Percentiles rank a stretch among this genome's conserved stretches.
phyloP scores from a whole-genome alignment of 2,329 filamentous ascomycete species.

The Botrytis deweyae region DNA sequence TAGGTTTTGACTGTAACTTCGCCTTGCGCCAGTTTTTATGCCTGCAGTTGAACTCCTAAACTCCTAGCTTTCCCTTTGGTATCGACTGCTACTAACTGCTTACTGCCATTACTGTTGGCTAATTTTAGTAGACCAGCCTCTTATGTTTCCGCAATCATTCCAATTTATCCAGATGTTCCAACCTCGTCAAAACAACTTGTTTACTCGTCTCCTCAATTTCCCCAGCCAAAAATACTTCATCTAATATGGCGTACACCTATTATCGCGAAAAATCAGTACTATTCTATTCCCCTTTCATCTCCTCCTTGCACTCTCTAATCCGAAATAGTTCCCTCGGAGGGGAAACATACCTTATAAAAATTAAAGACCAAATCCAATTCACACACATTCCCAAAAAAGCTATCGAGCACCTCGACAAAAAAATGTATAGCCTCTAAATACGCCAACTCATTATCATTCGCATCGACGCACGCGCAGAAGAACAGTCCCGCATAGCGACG shows the following conservation, averaged over 20 bases:
- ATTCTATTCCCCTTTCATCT: background rate
- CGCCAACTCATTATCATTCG: slow-evolving; percentile 96
- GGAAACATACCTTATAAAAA: slow-evolving; percentile 62
- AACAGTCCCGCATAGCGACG: slow-evolving; percentile 96
- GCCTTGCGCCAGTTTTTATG: background rate
- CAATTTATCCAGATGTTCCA: slow-evolving; percentile 95
- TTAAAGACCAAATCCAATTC: slow-evolving; percentile 89
- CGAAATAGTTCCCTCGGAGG: background rate
- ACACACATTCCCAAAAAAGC: slow-evolving; percentile 98
- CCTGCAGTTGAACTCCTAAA: slow-evolving; percentile 6
- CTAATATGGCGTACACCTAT: slow-evolving; percentile 92
- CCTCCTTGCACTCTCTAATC: background rate
- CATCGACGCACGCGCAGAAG: slow-evolving; percentile 99
- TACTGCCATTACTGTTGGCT: slow-evolving; percentile 1
- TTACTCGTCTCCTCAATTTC: slow-evolving; percentile 99
- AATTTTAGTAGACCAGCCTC: background rate
- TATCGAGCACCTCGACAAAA: slow-evolving; percentile 97
- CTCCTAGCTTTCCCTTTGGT: slow-evolving; percentile 14
- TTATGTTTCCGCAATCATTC: slow-evolving; percentile 54
- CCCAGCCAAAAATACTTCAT: slow-evolving; percentile 95
- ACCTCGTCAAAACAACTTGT: slow-evolving; percentile 88
- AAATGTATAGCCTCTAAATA: slow-evolving; percentile 98
- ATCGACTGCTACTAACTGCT: background rate
- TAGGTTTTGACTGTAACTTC: slow-evolving; percentile 1
- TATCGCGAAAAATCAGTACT: slow-evolving; percentile 16